A percentile compares a stretch with the other conserved stretches of the same genome.
Evolutionary conservation across 2,329 filamentous ascomycete species (phyloP).

Genomic region (Paracoccidioides lutzii): DNA sequence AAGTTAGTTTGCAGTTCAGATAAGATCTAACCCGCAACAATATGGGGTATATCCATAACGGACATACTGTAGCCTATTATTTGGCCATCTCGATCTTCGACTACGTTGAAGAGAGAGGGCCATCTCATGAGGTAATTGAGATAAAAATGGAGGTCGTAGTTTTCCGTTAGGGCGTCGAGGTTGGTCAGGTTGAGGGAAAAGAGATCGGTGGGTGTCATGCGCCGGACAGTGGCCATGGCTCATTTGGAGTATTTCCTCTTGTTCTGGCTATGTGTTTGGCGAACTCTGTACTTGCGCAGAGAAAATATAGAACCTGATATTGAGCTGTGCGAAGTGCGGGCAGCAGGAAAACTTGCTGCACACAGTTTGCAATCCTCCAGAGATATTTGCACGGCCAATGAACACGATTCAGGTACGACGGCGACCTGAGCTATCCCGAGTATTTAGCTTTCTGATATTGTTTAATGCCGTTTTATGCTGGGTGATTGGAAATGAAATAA

Average conservation of each 20-base stretch:
- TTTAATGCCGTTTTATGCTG: too few relatives aligned
- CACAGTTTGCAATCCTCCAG: too few relatives aligned
- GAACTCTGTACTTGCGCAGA: background rate
- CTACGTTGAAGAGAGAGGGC: slow-evolving; percentile 87
- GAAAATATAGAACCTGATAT: background rate
- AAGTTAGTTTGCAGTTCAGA: background rate
- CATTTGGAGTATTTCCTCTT: background rate
- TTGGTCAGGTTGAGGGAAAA: slow-evolving; percentile 89
- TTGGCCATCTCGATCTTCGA: slow-evolving; percentile 72
- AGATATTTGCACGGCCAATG: background rate
- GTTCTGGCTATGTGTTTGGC: background rate
- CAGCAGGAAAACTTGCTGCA: background rate
- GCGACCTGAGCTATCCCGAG: too few relatives aligned
- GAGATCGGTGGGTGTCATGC: slow-evolving; percentile 72
- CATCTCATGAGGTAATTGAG: slow-evolving; percentile 91
- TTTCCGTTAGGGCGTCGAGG: slow-evolving; percentile 92
- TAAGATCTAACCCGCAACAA: background rate
- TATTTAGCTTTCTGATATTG: too few relatives aligned
- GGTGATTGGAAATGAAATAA: too few relatives aligned
- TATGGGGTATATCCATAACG: background rate
- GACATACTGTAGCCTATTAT: slow-evolving; percentile 84
- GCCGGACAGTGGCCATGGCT: slow-evolving; percentile 68
- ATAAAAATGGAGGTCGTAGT: slow-evolving; percentile 92
- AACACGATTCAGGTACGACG: background rate
- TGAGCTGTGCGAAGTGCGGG: background rate